Base-by-base conservation (phyloP, 2,329 filamentous ascomycete genomes). In the Mariannaea sp. region DNA sequence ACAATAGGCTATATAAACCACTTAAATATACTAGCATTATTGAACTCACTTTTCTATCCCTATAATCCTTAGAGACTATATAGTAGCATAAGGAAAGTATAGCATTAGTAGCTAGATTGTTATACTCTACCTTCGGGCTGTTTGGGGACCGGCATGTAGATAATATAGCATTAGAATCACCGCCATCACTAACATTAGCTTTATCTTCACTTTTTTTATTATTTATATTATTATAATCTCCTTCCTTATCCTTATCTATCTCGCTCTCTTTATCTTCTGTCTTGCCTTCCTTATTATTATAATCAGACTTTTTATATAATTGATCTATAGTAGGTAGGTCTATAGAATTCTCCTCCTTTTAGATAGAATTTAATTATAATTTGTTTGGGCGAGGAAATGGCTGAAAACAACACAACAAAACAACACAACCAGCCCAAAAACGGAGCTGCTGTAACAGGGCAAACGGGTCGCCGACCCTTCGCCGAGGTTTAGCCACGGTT, bases 21-120 rank as follows among this genome's bases (percentile, higher is more conserved):
- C 39, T 38, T 14, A 51, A 51, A 22, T 51, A 51, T 4, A 51
- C 30, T 6, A 52, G 22, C 32, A 51, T 27, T 1, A 32, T 39
- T 7, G 49, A 52, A 16, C 33, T 40, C 3, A 41, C 40, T 12
- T 4, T 38, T 24, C 48, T 29, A 29, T 50, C 29, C 16, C 38
- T 19, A 22, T 43, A 50, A 29, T 43, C 39, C 26, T 50, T 39
- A 10, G 39, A 36, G 4, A 36, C 12, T 12, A 38, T 38, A 17
- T 30, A 20, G 19, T 26, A 38, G 30, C 19, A 36, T 26, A 50
- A 44, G 5, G 16, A 29, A 16, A 50, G 48, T 14, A 50, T 16
- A 12, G 27, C 10, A 44, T 50, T 20, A 2, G 16, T 27, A 13
- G 38, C 29, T 16, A 19, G 29, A 36, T 50, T n/a, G n/a, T 38